Conservation (phyloP, 1,139 yeast species). For the Saccharomyces hybrid region DNA sequence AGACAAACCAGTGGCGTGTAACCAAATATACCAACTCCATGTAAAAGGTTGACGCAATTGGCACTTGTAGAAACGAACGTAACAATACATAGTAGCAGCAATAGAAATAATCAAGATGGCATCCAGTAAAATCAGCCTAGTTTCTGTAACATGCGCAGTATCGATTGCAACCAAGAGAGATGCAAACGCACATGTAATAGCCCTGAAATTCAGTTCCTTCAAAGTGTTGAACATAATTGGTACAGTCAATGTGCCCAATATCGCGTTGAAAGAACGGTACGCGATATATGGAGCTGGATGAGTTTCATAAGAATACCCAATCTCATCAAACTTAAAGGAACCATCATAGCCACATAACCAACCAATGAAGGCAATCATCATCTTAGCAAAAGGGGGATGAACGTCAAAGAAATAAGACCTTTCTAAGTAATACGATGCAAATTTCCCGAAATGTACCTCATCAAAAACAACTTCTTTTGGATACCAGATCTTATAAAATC, state of each 20-base stretch:
- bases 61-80: constrained; percentile 69
- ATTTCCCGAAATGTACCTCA: constrained; percentile 96
- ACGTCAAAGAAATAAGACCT: constrained; percentile 87
- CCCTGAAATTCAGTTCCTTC: constrained; percentile 74
- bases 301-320: constrained; percentile 72
- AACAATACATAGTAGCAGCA: constrained; percentile 69
- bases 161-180: constrained; percentile 74
- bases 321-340: constrained; percentile 77
- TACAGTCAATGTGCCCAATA: constrained; percentile 73
- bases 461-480: constrained; percentile 93
- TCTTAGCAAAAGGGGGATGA: constrained; percentile 96
- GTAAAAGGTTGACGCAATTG: constrained; percentile 58
- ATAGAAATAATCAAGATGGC: constrained; percentile 79
- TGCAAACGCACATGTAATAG: constrained; percentile 73
- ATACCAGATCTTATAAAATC: constrained; percentile 62
- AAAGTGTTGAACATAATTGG: constrained; percentile 76
- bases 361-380: constrained; percentile 85
- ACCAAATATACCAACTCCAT: constrained; percentile 80
- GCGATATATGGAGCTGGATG: constrained; percentile 86
- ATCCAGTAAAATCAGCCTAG: constrained; percentile 83
- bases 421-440: constrained; percentile 80
- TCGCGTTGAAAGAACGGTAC: constrained; percentile 72
- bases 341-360: constrained; percentile 87
- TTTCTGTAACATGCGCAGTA: constrained; percentile 87
- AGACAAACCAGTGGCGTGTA: constrained; percentile 70